These are phyloP conservation scores for Dimargaris verticillata DNA, from an alignment of 192 early-diverging fungal genomes.

Conservation along the genomic window DNA sequence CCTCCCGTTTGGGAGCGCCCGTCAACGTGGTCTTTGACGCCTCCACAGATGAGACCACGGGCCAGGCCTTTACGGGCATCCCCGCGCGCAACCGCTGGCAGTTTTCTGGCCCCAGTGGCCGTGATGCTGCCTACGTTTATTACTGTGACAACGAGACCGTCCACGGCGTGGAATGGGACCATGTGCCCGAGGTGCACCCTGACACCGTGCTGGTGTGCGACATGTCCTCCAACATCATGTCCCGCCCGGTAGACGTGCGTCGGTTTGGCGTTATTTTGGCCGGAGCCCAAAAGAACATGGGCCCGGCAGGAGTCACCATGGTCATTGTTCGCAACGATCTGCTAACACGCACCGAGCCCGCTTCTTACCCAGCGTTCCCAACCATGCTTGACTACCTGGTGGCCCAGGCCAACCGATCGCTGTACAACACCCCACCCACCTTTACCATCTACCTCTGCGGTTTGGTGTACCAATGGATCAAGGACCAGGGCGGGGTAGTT, in stretches of 20 bases:
- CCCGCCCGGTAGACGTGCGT: constrained; percentile 58
- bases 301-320: constrained; percentile 81
- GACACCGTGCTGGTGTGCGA: constrained; percentile 42
- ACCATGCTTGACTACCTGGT: constrained; percentile 79
- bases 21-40: constrained; percentile 66
- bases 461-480: constrained; percentile 75
- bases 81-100: constrained; percentile 47
- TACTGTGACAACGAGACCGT: constrained; percentile 98
- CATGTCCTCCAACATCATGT: constrained; percentile 75
- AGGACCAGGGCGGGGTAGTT: constrained; percentile 47
- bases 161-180: constrained; percentile 76
- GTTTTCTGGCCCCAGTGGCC: constrained; percentile 31
- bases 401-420: constrained; percentile 58
- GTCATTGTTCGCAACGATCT: constrained; percentile 86
- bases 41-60: constrained; percentile 34
- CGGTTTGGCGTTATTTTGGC: constrained; percentile 81
- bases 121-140: constrained; percentile 73
- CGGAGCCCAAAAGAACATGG: constrained; percentile 95
- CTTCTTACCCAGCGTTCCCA: constrained; percentile 33
- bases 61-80: constrained; percentile 30
- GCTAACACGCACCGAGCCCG: constrained; percentile 35
- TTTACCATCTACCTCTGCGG: constrained; percentile 83
- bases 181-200: constrained; percentile 32
- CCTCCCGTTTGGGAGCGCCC: constrained; percentile 56
- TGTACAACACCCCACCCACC: constrained; percentile 96